Evolutionary conservation across 495 filamentous ascomycete species (phyloP), one percentile per base, ranked within the genome.

Genomic region (Rhypophila decipiens): DNA sequence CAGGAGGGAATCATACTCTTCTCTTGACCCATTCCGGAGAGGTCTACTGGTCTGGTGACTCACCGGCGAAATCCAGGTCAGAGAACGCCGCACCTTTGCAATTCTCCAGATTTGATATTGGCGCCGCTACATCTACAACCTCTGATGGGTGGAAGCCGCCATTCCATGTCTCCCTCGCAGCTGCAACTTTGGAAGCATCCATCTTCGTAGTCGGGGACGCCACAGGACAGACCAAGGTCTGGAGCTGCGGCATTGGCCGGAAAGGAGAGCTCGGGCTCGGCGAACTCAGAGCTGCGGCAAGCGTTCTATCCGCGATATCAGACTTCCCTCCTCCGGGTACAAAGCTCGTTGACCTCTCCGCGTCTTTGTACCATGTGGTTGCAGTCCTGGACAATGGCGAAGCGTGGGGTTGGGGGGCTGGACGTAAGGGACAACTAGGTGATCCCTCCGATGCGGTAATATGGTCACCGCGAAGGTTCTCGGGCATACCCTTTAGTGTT

Each of bases 1-100:
- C 85, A 8, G 90, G 91, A 15, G 91, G 91, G 5, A 97, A 95
- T 63, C 89, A 96, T 63, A 96, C 88, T 0, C 64, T 95, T 3
- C 50, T 95, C 4, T 65, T 93, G 2, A 74, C 76, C 21, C 52
- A 70, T 12, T 56, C 67, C 20, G 84, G 85, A 5, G 43, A 55
- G 13, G 67, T 87, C 10, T 86, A 80, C 61, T 75, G 75, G 39
- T 69, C 76, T n/a, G 88, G 90, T 0, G 73, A 76, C 44, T 69
- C 78, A n/a, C n/a, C n/a, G n/a, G n/a, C n/a, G n/a, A n/a, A n/a
- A n/a, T n/a, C n/a, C n/a, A n/a, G n/a, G n/a, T n/a, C n/a, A n/a
- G n/a, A n/a, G n/a, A n/a, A n/a, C n/a, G n/a, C n/a, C n/a, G n/a
- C n/a, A n/a, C n/a, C n/a, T n/a, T n/a, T n/a, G n/a, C n/a, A n/a